Evolutionary conservation across 495 filamentous ascomycete genomes (phyloP).

Genomic region (Penicillium maclennaniae): DNA sequence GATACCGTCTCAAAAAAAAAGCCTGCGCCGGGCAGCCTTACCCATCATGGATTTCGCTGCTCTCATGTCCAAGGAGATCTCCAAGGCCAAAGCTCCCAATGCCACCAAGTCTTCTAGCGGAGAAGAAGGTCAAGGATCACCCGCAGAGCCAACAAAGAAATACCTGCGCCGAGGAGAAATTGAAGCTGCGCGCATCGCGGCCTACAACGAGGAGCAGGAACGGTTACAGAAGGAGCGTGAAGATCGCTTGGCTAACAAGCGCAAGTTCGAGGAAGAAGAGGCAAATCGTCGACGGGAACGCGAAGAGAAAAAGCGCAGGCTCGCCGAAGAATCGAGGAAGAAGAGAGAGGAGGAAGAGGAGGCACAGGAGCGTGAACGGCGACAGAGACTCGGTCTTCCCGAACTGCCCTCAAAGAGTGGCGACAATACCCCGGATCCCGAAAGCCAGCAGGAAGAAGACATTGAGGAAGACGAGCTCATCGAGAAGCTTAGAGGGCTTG

Average conservation of each 20-base stretch:
- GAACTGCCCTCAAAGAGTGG: slow-evolving; percentile 53
- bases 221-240: slow-evolving; percentile 63
- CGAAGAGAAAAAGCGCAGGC: slow-evolving; percentile 71
- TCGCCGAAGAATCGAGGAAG: slow-evolving; percentile 74
- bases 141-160: slow-evolving; percentile 56
- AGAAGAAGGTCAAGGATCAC: slow-evolving; percentile 18
- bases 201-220: slow-evolving; percentile 77
- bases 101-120: slow-evolving; percentile 23
- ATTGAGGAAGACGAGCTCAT: slow-evolving; percentile 69
- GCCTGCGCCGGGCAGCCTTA: not conserved
- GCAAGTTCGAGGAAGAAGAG: slow-evolving; percentile 87
- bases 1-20: not conserved
- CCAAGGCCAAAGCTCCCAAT: slow-evolving; percentile 60
- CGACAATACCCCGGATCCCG: slow-evolving; percentile 35
- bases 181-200: slow-evolving; percentile 75
- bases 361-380: slow-evolving; percentile 49
- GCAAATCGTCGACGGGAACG: slow-evolving; percentile 59
- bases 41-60: slow-evolving; percentile 87
- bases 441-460: slow-evolving; percentile 54
- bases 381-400: slow-evolving; percentile 63
- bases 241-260: slow-evolving; percentile 66
- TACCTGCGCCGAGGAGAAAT: slow-evolving; percentile 83
- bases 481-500: slow-evolving; percentile 61
- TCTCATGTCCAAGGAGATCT: slow-evolving; percentile 85
- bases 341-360: slow-evolving; percentile 69